Conservation (phyloP, 2,329 filamentous ascomycete genomes). For the Aspergillus sp. region DNA sequence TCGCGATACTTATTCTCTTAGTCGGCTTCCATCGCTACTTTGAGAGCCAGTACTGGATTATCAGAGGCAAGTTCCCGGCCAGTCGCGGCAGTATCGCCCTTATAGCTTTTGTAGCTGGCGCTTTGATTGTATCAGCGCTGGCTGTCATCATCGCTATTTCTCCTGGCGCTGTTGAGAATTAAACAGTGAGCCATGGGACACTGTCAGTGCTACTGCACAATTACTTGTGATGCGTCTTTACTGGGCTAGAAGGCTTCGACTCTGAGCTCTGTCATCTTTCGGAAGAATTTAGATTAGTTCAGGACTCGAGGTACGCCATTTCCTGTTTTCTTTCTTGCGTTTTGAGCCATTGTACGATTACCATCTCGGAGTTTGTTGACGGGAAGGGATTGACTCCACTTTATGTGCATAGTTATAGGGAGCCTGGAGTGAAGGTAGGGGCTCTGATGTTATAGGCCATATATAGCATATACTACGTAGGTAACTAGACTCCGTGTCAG, state of each 20-base stretch:
- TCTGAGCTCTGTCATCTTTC: background rate
- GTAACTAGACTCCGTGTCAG: background rate
- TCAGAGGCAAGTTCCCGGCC: slow-evolving; percentile 65
- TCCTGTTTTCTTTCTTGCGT: background rate
- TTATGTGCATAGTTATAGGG: background rate
- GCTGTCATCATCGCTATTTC: slow-evolving; percentile 60
- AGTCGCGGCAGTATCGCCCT: slow-evolving; percentile 61
- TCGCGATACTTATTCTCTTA: slow-evolving; percentile 60
- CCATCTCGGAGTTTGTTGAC: background rate
- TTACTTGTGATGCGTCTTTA: background rate
- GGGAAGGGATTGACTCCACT: background rate
- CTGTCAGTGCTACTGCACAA: background rate
- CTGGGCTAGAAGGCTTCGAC: background rate
- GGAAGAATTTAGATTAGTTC: background rate
- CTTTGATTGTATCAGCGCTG: slow-evolving; percentile 59
- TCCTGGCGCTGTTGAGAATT: slow-evolving; percentile 39
- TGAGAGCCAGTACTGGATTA: slow-evolving; percentile 66
- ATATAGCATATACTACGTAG: background rate
- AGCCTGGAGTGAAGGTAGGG: background rate
- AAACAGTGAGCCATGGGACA: background rate
- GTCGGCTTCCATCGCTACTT: slow-evolving; percentile 67
- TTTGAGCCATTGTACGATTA: background rate
- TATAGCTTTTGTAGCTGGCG: slow-evolving; percentile 56
- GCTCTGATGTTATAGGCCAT: background rate
- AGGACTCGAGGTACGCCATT: slow-evolving; percentile 3